A percentile compares a stretch with the other conserved stretches of the same genome.
Conservation (phyloP, 2,329 filamentous ascomycete species). For the Pseudogymnoascus sp. region DNA sequence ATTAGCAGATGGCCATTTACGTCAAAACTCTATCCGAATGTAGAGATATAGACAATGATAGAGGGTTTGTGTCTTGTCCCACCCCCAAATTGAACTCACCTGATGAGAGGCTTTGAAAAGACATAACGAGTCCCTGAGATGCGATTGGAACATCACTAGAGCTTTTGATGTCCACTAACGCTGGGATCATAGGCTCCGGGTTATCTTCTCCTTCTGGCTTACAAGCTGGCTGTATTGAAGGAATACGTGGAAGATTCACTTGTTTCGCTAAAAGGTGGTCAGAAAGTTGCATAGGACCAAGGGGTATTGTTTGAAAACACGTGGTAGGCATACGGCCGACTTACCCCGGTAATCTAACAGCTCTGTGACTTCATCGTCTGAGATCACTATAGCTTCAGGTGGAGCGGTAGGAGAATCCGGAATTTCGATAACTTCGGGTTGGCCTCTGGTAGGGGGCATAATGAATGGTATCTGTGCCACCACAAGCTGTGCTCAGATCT, state of each 20-base stretch:
- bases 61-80: neutral
- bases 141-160: neutral
- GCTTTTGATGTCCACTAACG: neutral
- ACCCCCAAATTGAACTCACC: neutral
- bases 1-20: neutral
- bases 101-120: neutral
- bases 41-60: neutral
- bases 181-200: neutral
- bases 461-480: neutral
- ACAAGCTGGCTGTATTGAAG: neutral
- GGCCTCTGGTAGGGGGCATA: neutral
- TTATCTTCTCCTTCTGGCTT: neutral
- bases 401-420: neutral
- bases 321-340: neutral
- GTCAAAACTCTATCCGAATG: neutral
- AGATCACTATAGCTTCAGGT: neutral
- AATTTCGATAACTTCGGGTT: neutral
- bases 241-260: neutral
- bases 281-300: neutral
- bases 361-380: neutral
- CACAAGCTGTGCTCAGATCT: neutral
- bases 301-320: neutral
- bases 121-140: neutral
- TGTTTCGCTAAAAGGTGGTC: neutral
- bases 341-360: neutral